Evolutionary conservation across 495 filamentous ascomycete genomes (phyloP).

Genomic region (Aspergillus nidulans): DNA sequence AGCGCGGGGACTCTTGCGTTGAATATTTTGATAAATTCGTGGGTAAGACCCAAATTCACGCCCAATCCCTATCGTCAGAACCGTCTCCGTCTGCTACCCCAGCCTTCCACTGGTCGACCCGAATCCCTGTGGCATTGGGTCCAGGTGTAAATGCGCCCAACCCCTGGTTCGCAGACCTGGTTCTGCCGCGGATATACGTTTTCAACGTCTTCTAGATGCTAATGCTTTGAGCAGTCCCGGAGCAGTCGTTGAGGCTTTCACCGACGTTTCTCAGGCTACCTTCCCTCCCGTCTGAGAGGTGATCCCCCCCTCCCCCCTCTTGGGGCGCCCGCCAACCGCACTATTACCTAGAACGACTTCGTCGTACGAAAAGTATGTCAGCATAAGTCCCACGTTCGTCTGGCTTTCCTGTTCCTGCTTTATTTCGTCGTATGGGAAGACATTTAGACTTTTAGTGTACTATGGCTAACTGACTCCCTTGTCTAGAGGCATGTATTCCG

Average conservation of each 20-base stretch:
- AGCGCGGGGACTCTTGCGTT: constrained; percentile 6
- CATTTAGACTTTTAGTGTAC: not conserved
- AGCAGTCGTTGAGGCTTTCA: constrained; percentile 8
- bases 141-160: constrained; percentile 8
- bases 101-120: constrained; percentile 7
- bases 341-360: constrained; percentile 19
- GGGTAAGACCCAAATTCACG: not conserved
- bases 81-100: not conserved
- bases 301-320: constrained; percentile 8
- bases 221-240: constrained; percentile 7
- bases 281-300: constrained; percentile 2
- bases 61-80: not conserved
- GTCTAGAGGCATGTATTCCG: constrained; percentile 53
- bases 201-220: constrained; percentile 2
- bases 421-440: not conserved
- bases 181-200: not conserved
- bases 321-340: constrained; percentile 15
- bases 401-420: not conserved
- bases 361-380: constrained; percentile 41
- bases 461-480: constrained; percentile 4
- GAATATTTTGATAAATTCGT: not conserved
- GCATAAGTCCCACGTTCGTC: not conserved
- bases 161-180: constrained; percentile 3
- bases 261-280: not conserved
- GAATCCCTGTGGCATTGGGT: constrained; percentile 1